Evolutionary conservation across 169 alveolate genomes (phyloP).

Genomic region (Toxoplasma gondii): DNA sequence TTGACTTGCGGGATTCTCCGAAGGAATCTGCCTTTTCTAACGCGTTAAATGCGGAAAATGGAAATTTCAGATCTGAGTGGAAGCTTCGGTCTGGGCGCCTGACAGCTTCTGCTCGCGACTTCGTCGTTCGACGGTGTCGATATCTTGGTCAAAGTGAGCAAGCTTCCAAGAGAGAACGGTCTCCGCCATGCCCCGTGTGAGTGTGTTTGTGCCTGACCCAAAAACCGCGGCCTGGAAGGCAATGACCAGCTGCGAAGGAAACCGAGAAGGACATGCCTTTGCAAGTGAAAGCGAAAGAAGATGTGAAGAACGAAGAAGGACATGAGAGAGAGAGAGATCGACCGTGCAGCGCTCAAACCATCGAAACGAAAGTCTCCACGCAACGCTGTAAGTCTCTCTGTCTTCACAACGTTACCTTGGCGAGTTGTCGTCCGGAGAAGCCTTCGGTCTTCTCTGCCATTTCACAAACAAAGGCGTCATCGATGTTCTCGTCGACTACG

Average conservation of each 20-base stretch:
- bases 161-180: slow-evolving; percentile 82
- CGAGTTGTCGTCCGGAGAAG: slow-evolving; percentile 96
- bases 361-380: no score
- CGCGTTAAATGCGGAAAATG: no score
- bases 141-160: slow-evolving; percentile 64
- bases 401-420: no score
- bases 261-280: neutral
- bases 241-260: slow-evolving; percentile 70
- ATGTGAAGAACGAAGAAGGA: no score
- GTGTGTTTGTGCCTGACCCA: slow-evolving; percentile 80
- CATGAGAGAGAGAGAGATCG: no score
- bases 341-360: no score
- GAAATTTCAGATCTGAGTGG: no score
- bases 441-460: slow-evolving; percentile 91
- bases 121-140: slow-evolving; percentile 33
- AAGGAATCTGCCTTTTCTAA: no score
- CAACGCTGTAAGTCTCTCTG: no score
- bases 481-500: slow-evolving; percentile 80
- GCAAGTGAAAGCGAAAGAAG: neutral
- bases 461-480: slow-evolving; percentile 77
- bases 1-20: no score
- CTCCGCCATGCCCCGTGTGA: slow-evolving; percentile 83
- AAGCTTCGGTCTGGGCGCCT: neutral
- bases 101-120: slow-evolving; percentile 4
- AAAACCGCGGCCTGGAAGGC: slow-evolving; percentile 82